Base-by-base conservation (phyloP, 345 rosid species). In the Noccaea bulbosa region DNA sequence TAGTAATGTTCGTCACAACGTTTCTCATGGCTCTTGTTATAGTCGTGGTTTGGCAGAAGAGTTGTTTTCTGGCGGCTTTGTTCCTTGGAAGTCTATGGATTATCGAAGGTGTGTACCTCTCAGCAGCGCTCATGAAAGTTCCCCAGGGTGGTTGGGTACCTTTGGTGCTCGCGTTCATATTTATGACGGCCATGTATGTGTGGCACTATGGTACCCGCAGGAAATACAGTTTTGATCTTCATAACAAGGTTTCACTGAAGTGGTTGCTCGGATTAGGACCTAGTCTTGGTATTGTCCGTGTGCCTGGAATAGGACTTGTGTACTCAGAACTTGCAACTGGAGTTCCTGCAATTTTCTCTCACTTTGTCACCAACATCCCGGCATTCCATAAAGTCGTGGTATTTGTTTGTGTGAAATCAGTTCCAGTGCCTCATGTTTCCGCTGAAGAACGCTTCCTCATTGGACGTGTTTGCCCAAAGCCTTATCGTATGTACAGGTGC, bases 251-350 rank as follows among this genome's bases (percentile, higher is more conserved):
- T 51, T 91, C 97, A 0, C 72, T 87, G 47, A 93, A 83, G 75
- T 93, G 97, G 98, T 61, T 93, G 69, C 85, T 93, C 22, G 93
- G 98, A 39, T 74, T 93, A 80, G 98, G 92, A 37, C 98, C 98
- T 49, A 90, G 97, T 73, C 98, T 93, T 49, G 97, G 96, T 8
- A 90, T 93, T 56, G 96, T 93, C 54, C 97, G 96, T 20, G 98
- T 93, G 40, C 96, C 94, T 16, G 97, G 98, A 48, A 90, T 90
- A 72, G 98, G 98, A 47, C 93, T 93, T 37, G 81, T 93, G 56
- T 91, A 93, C 79, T 86, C 98, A 0, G 98, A 93, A 74, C 77
- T 90, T 65, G 98, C 97, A 34, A 87, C 97, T 5, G 97, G 98
- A 32, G 89, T 93, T 67, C 97, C 98, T 51, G 84, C 97, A 60